phyloP scores from a whole-genome alignment of 2,329 filamentous ascomycete genomes.

The Pseudogymnoascus sp. region DNA sequence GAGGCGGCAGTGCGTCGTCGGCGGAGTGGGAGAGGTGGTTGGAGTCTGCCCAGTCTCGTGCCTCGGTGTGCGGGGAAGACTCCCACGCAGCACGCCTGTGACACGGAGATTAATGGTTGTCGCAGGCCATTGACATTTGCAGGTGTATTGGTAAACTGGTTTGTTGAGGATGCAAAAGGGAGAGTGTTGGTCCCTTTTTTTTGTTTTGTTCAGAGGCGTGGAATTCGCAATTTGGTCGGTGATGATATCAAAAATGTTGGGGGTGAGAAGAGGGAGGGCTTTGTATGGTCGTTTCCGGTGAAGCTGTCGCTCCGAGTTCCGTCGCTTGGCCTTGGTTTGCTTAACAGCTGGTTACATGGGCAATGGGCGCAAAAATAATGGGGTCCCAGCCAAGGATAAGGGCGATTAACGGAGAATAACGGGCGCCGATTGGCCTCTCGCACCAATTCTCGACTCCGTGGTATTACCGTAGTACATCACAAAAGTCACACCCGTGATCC shows the following conservation, averaged over 20 bases:
- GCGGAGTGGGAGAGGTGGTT: constrained; percentile 4
- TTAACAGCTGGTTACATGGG: no score
- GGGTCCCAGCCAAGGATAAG: neutral
- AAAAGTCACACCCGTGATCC: neutral
- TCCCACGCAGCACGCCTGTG: constrained; percentile 51
- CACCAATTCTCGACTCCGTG: neutral
- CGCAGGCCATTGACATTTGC: constrained; percentile 50
- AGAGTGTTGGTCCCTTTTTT: neutral
- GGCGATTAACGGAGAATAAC: neutral
- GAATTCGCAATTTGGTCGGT: neutral
- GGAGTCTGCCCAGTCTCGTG: constrained; percentile 29
- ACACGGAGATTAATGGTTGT: constrained; percentile 44
- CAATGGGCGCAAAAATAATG: no score
- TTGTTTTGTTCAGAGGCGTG: neutral
- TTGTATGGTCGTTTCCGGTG: neutral
- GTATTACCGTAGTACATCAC: neutral
- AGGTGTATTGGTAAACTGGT: neutral
- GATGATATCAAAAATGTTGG: constrained; percentile 1
- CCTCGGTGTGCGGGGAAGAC: constrained; percentile 49
- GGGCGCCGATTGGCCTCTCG: neutral
- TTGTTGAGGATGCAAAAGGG: neutral
- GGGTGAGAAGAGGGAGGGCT: neutral
- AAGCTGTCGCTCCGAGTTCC: neutral
- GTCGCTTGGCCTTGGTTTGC: neutral
- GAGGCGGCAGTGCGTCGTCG: neutral